Base-by-base conservation (phyloP, 1,284 basidiomycete species). In the Phenoliferia sp. region DNA sequence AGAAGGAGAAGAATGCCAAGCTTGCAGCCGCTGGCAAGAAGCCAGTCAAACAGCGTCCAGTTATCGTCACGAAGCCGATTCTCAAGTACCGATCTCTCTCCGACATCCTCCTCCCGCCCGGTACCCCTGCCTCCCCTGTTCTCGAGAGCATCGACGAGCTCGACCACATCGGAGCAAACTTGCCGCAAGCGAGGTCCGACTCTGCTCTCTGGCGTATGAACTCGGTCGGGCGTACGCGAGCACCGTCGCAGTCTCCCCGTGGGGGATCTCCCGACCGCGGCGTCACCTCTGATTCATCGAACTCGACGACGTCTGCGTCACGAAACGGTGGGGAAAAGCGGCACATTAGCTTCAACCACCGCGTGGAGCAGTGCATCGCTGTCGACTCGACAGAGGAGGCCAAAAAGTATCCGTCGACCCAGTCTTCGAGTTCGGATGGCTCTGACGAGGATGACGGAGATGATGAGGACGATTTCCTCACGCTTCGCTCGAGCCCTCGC, bases 311-410 rank as follows among this genome's bases (percentile, higher is more conserved):
- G n/a, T n/a, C n/a, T n/a, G 32, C 52, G 60, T 56, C n/a, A 32
- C 50, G 39, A 62, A 68, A 31, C 54, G 54, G 54, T 31, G 29
- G 28, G 44, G 61, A 63, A 58, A 61, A 62, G 33, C 84, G 86
- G 70, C 95, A 98, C 79, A 99, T 99, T 81, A 90, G 86, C 75
- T 99, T 99, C 85, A 98, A 98, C 80, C 95, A 94, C 1, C 95
- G 94, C 76, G 95, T 99, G 48, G 92, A 98, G 80, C 96, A 98
- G 79, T 94, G 88, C 78, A 95, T 99, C 71, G 90, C 95, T n/a
- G 89, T 99, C 76, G 84, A 85, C 67, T 80, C 82, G 59, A 79
- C 52, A 50, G 76, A 79, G 28, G 74, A 76, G 55, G 63, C 54
- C 16, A 35, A 61, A 32, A 52, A 58, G n/a, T 64, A 62, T 32